A percentile compares a stretch with the other conserved stretches of the same genome.
Evolutionary conservation across 2,329 filamentous ascomycete species (phyloP).

Genomic region (Elsinoe fawcettii): DNA sequence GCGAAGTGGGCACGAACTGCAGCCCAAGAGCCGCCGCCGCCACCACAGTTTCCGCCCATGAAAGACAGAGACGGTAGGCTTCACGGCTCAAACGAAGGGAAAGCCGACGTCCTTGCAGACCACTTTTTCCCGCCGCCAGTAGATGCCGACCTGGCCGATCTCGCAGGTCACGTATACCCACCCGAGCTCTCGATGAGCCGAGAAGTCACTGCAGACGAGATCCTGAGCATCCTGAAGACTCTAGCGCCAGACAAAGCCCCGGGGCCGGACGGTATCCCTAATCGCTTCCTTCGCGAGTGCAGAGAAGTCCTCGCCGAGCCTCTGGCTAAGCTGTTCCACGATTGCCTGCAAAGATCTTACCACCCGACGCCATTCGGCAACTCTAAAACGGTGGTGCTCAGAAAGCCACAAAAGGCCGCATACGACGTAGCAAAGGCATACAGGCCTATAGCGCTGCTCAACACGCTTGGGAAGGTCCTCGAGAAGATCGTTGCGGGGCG

Average conservation of each 20-base stretch:
- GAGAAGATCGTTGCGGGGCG: conserved; percentile 24
- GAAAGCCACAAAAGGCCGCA: conserved; percentile 25
- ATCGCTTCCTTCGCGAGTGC: conserved; percentile 17
- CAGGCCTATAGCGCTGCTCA: conserved; percentile 24
- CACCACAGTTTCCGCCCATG: not conserved
- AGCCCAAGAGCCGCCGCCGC: not conserved
- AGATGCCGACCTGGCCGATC: conserved; percentile 17
- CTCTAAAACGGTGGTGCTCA: conserved; percentile 24
- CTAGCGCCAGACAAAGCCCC: conserved; percentile 13
- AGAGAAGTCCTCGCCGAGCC: not conserved
- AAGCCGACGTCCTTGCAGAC: not conserved
- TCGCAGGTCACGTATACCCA: not conserved
- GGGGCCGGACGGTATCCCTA: conserved; percentile 17
- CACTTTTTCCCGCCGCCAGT: conserved; percentile 16
- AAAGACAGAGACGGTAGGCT: not conserved
- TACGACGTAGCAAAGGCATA: conserved; percentile 26
- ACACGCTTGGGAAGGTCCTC: conserved; percentile 27
- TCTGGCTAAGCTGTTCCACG: conserved; percentile 19
- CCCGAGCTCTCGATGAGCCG: not conserved
- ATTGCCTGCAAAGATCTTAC: conserved; percentile 20
- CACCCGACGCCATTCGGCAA: conserved; percentile 21
- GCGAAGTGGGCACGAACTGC: not conserved
- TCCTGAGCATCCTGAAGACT: conserved; percentile 16
- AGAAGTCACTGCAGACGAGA: conserved; percentile 19
- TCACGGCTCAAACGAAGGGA: not conserved